A percentile compares a stretch with the other conserved stretches of the same genome.
These are phyloP conservation scores for Cutaneotrichosporon dermatis DNA, from an alignment of 1,284 basidiomycete genomes.

Conservation along the genomic window DNA sequence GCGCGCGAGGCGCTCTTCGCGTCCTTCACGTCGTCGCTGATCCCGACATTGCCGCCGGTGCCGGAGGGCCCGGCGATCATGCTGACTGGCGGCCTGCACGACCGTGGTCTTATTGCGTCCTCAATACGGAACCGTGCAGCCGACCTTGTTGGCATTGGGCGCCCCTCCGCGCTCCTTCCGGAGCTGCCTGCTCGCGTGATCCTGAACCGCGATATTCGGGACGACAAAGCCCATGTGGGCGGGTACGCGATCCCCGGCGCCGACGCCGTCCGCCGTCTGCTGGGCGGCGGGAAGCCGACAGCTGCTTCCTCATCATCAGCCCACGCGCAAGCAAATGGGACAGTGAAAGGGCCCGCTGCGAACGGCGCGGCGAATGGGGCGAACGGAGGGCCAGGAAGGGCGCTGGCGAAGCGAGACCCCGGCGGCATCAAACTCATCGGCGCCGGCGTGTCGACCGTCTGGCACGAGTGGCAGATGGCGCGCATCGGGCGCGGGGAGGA, in stretches of 20 bases:
- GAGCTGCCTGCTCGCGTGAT: constrained; percentile 30
- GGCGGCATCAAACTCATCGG: constrained; percentile 38
- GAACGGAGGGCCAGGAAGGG: neutral
- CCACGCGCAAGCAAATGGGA: neutral
- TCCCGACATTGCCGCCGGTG: constrained; percentile 31
- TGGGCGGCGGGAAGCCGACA: constrained; percentile 24
- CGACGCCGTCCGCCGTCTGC: constrained; percentile 17
- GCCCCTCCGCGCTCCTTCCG: constrained; percentile 38
- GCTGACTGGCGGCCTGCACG: constrained; percentile 43
- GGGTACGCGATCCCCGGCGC: constrained; percentile 34
- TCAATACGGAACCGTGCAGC: constrained; percentile 32
- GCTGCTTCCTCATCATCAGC: neutral
- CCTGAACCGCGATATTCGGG: constrained; percentile 27
- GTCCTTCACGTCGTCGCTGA: constrained; percentile 36
- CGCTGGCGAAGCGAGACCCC: neutral
- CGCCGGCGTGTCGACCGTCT: constrained; percentile 39
- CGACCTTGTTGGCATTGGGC: constrained; percentile 41
- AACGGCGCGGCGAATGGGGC: neutral
- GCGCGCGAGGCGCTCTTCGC: constrained; percentile 41
- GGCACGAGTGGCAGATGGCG: constrained; percentile 47
- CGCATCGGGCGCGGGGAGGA: constrained; percentile 37
- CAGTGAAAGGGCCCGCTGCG: neutral
- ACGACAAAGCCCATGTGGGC: constrained; percentile 22
- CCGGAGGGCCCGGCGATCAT: constrained; percentile 42
- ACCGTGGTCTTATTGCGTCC: constrained; percentile 31